Evolutionary conservation across 2,329 filamentous ascomycete species (phyloP), one percentile per base, ranked within the genome.

Genomic region (Aspergillus candidus): DNA sequence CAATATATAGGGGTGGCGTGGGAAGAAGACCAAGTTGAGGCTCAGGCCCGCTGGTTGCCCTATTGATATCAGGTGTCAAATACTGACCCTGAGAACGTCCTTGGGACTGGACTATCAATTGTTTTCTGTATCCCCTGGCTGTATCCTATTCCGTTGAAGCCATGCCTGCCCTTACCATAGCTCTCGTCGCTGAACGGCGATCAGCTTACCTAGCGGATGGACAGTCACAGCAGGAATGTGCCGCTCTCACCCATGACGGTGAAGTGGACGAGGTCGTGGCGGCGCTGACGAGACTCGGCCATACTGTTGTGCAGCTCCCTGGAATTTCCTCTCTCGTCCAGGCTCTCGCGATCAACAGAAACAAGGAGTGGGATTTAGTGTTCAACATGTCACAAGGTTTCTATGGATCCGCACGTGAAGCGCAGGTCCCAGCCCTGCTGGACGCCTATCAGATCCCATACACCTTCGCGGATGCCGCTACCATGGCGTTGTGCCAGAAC

Each of bases 381-480:
- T 54, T 59, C 34, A 57, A 53, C 34, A 48, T 53, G 32, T 33
- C 51, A 2, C 48, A 55, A 36, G 54, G 54, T 3, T 15, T 58
- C 17, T 22, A 55, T 38, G 52, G 50, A n/a, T 30, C 44, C 34
- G 47, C 48, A 13, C 48, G 52, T 36, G 50, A 57, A 41, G 40
- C 49, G 2, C 54, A 58, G 35, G 48, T 58, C 11, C 54, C 52
- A 6, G 53, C 47, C 15, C 42, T 59, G 4, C 39, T 57, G 14
- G 55, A 58, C 18, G 54, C 54, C 4, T 60, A 57, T 46, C 38
- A 44, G 15, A 50, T 58, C 32, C 54, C 50, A 4, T 55, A 43
- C 39, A 53, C 49, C 8, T 56, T 50, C 33, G 43, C 44, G 11
- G 50, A 55, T 43, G 50, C 52, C n/a, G 49, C 47, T 7, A 54